These are phyloP conservation scores for Ajuga chamaepitys DNA, from an alignment of 257 asterid species.

Conservation along the genomic window DNA sequence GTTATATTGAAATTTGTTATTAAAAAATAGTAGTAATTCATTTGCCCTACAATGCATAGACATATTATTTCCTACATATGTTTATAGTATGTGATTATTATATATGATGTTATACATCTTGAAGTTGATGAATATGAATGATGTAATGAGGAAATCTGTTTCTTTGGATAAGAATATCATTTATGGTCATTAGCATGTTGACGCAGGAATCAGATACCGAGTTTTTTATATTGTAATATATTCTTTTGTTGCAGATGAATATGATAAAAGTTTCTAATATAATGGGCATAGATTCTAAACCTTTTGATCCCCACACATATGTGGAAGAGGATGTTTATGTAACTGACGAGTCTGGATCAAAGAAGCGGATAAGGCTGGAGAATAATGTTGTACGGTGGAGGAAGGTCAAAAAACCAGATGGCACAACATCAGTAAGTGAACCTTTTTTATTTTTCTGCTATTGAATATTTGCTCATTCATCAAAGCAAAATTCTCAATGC, in stretches of 20 bases:
- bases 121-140: too few relatives aligned
- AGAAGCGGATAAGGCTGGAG: slow-evolving; percentile 80
- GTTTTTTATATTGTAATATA: not conserved
- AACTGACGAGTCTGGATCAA: slow-evolving; percentile 91
- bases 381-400: slow-evolving; percentile 98
- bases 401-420: slow-evolving; percentile 67
- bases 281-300: slow-evolving; percentile 94
- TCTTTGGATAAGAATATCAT: too few relatives aligned
- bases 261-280: slow-evolving; percentile 96
- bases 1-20: too few relatives aligned
- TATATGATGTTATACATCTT: too few relatives aligned
- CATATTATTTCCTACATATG: too few relatives aligned
- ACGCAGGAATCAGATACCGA: not conserved
- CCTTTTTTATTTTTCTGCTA: not conserved
- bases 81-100: too few relatives aligned
- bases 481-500: not conserved
- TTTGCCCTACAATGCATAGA: too few relatives aligned
- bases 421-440: slow-evolving; percentile 69
- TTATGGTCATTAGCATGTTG: too few relatives aligned
- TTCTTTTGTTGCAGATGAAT: slow-evolving; percentile 70
- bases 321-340: slow-evolving; percentile 85
- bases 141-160: too few relatives aligned
- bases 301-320: slow-evolving; percentile 80
- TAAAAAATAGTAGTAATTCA: too few relatives aligned
- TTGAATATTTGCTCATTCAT: not conserved